Base-by-base conservation (phyloP, 441 rosid genomes). In the Populus hybrid region DNA sequence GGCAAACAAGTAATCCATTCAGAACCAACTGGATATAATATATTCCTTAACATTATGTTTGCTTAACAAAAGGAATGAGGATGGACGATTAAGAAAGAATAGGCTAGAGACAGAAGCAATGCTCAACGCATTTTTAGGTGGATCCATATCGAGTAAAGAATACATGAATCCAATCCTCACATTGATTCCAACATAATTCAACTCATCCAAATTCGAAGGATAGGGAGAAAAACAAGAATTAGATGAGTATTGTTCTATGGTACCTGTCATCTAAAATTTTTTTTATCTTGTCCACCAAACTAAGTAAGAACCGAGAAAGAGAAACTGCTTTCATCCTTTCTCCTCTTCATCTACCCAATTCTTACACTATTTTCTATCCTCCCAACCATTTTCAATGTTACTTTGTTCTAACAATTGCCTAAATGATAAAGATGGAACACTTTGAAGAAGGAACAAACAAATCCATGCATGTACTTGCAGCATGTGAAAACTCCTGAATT, bases 1-100 rank as follows among this genome's bases (percentile, higher is more conserved):
- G 71, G 72, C 76, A 76, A 77, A 73, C 77, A 72, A 73, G 77
- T 73, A 59, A 38, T 70, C 36, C 82, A 72, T 53, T 76, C 53
- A 79, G 67, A 82, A 31, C 42, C 36, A 63, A 12, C 69, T 68
- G 23, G 9, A 21, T 23, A 3, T 1, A 9, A 76, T 64, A 61
- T 26, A 69, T 42, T 50, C 45, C n/a, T 3, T 20, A 20, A 20
- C 18, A 2, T 9, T 38, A 14, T 61, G 28, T 61, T 21, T 61
- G 65, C 65, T 61, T 10, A 9, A 21, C 65, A 61, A 74, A 56
- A 35, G 71, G 45, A 33, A 18, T 0, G 6, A 68, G 14, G 65
- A 9, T 31, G 33, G 0, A 31, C 3, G 2, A 21, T 28, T 0
- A 61, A 21, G 12, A 24, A 21, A 9, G 65, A 21, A 61, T 21